phyloP scores from a whole-genome alignment of 2,329 filamentous ascomycete species.

The Trichoderma arundinaceum region DNA sequence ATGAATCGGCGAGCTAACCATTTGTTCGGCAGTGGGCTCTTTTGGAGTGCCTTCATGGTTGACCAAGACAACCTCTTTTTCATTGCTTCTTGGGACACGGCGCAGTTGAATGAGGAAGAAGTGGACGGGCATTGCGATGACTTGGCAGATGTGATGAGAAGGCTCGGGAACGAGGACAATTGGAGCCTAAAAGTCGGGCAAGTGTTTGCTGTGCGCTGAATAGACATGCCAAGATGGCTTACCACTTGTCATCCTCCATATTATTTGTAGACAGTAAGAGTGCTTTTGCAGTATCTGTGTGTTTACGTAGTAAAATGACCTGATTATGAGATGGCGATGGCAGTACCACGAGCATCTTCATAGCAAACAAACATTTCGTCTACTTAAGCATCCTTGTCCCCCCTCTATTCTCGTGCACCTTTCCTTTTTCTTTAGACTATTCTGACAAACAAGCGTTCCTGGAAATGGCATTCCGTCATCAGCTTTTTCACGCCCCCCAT shows the following conservation, averaged over 20 bases:
- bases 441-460: too few species aligned
- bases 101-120: constrained; percentile 45
- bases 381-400: too few species aligned
- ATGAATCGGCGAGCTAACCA: not conserved
- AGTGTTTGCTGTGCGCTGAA: constrained; percentile 34
- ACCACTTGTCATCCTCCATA: too few species aligned
- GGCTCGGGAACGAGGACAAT: constrained; percentile 38
- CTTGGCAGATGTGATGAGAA: constrained; percentile 43
- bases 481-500: too few species aligned
- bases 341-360: too few species aligned
- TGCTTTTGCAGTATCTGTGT: not conserved
- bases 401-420: too few species aligned
- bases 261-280: not conserved
- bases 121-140: constrained; percentile 42
- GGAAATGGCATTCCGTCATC: too few species aligned
- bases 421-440: too few species aligned
- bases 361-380: too few species aligned
- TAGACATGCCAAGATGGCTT: not conserved
- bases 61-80: constrained; percentile 44
- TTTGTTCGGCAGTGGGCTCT: constrained; percentile 41
- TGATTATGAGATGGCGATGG: too few species aligned
- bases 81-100: constrained; percentile 50
- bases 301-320: not conserved
- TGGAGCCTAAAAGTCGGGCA: constrained; percentile 40
- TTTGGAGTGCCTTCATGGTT: constrained; percentile 49